These are phyloP conservation scores for Nyssa sinensis DNA, from an alignment of 148 eudicot genomes.

Conservation along the genomic window DNA sequence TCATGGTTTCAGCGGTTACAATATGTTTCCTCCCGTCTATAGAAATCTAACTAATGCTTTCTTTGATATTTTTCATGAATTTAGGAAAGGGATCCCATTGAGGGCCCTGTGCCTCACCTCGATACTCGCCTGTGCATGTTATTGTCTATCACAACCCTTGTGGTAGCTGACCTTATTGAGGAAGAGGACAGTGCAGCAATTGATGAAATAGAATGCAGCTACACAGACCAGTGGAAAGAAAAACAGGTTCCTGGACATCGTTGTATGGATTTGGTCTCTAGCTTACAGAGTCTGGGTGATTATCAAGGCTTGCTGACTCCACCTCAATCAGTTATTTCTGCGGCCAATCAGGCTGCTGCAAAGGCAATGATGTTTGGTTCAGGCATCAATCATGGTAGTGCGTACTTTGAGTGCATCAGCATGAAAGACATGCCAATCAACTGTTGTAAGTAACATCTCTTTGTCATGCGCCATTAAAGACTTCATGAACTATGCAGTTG, in stretches of 20 bases:
- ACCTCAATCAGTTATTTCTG: slow-evolving; percentile 62
- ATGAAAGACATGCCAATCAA: slow-evolving; percentile 58
- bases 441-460: slow-evolving; percentile 67
- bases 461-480: background rate
- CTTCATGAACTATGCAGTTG: too few relatives aligned
- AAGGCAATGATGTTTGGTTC: slow-evolving; percentile 68
- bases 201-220: slow-evolving; percentile 36
- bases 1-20: too few relatives aligned
- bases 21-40: background rate
- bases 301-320: slow-evolving; percentile 73
- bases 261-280: slow-evolving; percentile 61
- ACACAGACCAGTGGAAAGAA: slow-evolving; percentile 33
- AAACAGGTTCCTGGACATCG: slow-evolving; percentile 39
- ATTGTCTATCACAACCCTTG: slow-evolving; percentile 71
- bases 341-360: slow-evolving; percentile 83
- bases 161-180: slow-evolving; percentile 78
- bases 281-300: slow-evolving; percentile 71
- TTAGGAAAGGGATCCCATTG: too few relatives aligned
- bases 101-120: slow-evolving; percentile 92
- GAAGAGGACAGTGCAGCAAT: slow-evolving; percentile 61
- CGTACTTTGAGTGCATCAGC: slow-evolving; percentile 65
- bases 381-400: slow-evolving; percentile 52
- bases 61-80: background rate
- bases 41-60: background rate
- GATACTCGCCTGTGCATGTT: slow-evolving; percentile 85